Evolutionary conservation across 2,329 filamentous ascomycete species (phyloP).

Genomic region (Exophiala xenobiotica): DNA sequence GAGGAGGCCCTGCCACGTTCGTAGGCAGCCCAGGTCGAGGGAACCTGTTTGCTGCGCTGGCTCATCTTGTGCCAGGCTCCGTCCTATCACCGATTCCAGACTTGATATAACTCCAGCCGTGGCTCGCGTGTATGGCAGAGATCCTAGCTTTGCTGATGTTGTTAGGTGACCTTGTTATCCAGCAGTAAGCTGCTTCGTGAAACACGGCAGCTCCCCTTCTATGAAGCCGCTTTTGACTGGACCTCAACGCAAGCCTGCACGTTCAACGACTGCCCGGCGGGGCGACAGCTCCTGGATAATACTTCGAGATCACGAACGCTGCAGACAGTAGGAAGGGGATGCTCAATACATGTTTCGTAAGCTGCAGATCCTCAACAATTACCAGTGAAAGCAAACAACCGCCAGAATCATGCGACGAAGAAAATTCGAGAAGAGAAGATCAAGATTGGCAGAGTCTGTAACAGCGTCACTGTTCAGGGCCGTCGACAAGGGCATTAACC

Average conservation of each 20-base stretch:
- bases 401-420: background rate
- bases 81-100: background rate
- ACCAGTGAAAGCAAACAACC: background rate
- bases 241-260: too few species aligned
- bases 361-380: background rate
- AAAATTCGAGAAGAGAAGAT: background rate
- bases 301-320: too few species aligned
- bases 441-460: background rate
- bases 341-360: background rate
- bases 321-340: too few species aligned
- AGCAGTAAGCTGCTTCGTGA: too few species aligned
- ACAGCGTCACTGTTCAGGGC: slow-evolving; percentile 7
- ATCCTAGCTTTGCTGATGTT: too few species aligned
- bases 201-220: too few species aligned
- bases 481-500: slow-evolving; percentile 2
- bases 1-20: slow-evolving; percentile 34
- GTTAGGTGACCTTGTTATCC: too few species aligned
- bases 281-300: too few species aligned
- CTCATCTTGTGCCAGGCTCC: slow-evolving; percentile 19
- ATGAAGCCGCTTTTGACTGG: too few species aligned
- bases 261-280: too few species aligned
- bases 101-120: too few species aligned
- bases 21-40: slow-evolving; percentile 34
- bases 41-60: slow-evolving; percentile 23
- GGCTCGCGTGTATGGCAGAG: too few species aligned